Evolutionary conservation across 805 yeast species (phyloP), one percentile per base, ranked within the genome.

Genomic region (Candida yuanshanica): DNA sequence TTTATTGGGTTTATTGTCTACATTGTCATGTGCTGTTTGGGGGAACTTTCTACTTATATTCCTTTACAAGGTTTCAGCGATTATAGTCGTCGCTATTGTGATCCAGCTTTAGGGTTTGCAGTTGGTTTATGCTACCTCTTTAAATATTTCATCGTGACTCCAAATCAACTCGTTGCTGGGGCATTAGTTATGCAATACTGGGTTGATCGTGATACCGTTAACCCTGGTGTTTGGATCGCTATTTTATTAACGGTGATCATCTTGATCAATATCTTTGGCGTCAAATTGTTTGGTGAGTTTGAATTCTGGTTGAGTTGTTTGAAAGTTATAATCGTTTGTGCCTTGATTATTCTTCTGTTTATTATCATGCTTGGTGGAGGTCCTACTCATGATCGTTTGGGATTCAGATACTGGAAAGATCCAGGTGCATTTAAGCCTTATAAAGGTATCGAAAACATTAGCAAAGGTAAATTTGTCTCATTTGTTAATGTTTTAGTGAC

Each of bases 331-430:
- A 82, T 79, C 79, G 65, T 51, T 6, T 22, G 48, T 79, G 33
- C 89, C 83, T n/a, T 84, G 36, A 82, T 85, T 43, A 45, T 85
- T 13, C 59, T 82, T 38, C 65, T 83, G 39, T 70, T 83, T 48
- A 64, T 80, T 43, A 74, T 84, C 45, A 81, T 83, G 64, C 66
- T 79, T 42, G 95, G 95, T 45, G 95, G 93, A 41, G 85, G 80
- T 22, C 90, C 91, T 48, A 69, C 70, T 33, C 81, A 80, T 52
- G 88, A 83, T 51, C 72, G 91, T 60, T 62, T 75, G 25, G 91
- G 90, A 2, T 83, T 81, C 65, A 70, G 84, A 53, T 83, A 68
- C 57, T 83, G 87, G 86, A 59, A 69, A 34, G 55, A 75, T 46
- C 88, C 89, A 0, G 90, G 89, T 46, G 82, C 87, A 0, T 82